Evolutionary conservation across 1,139 yeast genomes (phyloP).

Genomic region (Yamadazyma trypodendri): DNA sequence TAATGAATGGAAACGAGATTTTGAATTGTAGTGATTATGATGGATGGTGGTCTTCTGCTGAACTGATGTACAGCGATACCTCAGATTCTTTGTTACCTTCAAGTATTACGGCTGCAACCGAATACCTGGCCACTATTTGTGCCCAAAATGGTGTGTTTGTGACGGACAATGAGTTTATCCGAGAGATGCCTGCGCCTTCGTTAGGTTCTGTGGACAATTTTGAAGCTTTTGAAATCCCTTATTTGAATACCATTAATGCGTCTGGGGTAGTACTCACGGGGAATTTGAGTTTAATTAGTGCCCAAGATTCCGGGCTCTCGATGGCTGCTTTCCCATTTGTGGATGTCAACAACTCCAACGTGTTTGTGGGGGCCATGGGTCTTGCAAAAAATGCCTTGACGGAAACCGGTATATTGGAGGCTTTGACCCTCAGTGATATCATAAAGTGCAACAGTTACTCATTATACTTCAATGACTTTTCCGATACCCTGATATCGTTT

Average conservation of each 20-base stretch:
- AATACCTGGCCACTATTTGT: slow-evolving; percentile 26
- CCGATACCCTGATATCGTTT: slow-evolving; percentile 10
- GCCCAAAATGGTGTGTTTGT: slow-evolving; percentile 27
- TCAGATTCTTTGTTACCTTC: slow-evolving; percentile 14
- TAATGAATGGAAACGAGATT: slow-evolving; percentile 26
- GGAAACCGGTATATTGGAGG: slow-evolving; percentile 43
- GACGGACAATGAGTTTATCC: slow-evolving; percentile 8
- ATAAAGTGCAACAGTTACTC: slow-evolving; percentile 57
- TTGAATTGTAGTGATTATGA: slow-evolving; percentile 23
- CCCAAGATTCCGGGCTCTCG: slow-evolving; percentile 14
- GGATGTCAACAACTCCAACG: slow-evolving; percentile 23
- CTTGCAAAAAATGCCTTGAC: slow-evolving; percentile 42
- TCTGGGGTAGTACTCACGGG: slow-evolving; percentile 26
- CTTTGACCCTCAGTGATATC: slow-evolving; percentile 27
- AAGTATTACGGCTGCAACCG: slow-evolving; percentile 19
- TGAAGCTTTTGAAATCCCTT: slow-evolving; percentile 23
- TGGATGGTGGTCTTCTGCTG: slow-evolving; percentile 22
- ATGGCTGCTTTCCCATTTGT: slow-evolving; percentile 29
- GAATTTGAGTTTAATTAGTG: slow-evolving; percentile 19
- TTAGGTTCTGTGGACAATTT: slow-evolving; percentile 17
- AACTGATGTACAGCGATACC: slow-evolving; percentile 9
- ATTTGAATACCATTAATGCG: slow-evolving; percentile 27
- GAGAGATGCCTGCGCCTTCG: slow-evolving; percentile 10
- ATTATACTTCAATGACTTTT: slow-evolving; percentile 38
- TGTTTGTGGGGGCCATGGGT: slow-evolving; percentile 43